phyloP scores from a whole-genome alignment of 1,139 yeast genomes.

The Yamadazyma sp. region DNA sequence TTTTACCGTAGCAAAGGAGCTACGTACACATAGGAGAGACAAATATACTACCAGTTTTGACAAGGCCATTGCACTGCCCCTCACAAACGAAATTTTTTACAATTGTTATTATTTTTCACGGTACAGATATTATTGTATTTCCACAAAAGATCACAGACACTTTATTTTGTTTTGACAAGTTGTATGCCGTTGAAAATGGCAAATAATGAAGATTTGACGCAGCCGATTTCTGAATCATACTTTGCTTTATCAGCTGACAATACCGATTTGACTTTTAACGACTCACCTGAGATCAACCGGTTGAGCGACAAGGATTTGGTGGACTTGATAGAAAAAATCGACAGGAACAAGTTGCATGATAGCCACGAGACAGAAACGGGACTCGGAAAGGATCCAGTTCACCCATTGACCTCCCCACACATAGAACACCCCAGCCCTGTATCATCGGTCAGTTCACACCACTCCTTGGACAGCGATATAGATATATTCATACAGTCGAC shows the following conservation, averaged over 20 bases:
- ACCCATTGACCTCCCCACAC: not conserved
- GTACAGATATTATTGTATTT: constrained; percentile 1
- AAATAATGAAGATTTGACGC: constrained; percentile 20
- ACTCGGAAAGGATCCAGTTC: not conserved
- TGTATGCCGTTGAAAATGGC: constrained; percentile 2
- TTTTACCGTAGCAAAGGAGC: too few relatives aligned
- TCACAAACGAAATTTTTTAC: too few relatives aligned
- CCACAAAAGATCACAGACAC: not conserved
- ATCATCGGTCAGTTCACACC: not conserved
- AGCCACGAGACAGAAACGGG: not conserved
- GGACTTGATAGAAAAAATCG: constrained; percentile 9
- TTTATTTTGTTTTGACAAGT: not conserved
- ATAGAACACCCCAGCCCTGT: not conserved
- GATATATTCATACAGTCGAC: constrained; percentile 26
- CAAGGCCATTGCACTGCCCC: too few relatives aligned
- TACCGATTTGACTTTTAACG: constrained; percentile 9
- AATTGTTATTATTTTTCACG: not conserved
- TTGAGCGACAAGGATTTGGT: constrained; percentile 13
- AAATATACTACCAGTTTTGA: too few relatives aligned
- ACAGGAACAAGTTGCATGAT: constrained; percentile 4
- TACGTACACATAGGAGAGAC: too few relatives aligned
- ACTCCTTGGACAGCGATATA: constrained; percentile 9
- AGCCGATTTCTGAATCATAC: constrained; percentile 30
- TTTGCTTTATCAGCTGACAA: constrained; percentile 29
- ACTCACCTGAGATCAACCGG: constrained; percentile 9